These are phyloP conservation scores for Xenosphaeropsis pyriputrescens DNA, from an alignment of 2,329 filamentous ascomycete species.

Conservation along the genomic window DNA sequence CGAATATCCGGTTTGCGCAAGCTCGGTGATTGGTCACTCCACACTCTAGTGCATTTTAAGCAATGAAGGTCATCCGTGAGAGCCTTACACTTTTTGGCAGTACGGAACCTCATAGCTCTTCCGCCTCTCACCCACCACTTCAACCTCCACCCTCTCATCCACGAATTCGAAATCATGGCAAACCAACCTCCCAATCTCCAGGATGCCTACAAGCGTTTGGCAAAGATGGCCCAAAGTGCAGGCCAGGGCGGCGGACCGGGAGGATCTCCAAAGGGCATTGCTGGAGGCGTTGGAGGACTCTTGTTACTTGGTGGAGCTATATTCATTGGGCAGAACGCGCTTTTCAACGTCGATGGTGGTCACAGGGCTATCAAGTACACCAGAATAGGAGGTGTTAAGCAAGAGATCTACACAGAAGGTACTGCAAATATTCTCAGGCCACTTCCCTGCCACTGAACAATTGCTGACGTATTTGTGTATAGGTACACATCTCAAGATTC, in stretches of 20 bases:
- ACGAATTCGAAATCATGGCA: constrained; percentile 1
- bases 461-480: constrained; percentile 5
- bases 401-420: constrained; percentile 96
- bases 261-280: constrained; percentile 30
- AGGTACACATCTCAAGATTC: constrained; percentile 88
- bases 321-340: constrained; percentile 37
- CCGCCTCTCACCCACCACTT: constrained; percentile 1
- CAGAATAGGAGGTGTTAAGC: constrained; percentile 79
- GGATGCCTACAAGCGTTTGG: constrained; percentile 49
- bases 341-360: constrained; percentile 88
- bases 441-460: background rate
- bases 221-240: constrained; percentile 42
- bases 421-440: constrained; percentile 10
- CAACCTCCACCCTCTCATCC: constrained; percentile 1
- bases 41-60: too few species aligned
- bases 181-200: constrained; percentile 31
- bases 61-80: too few species aligned
- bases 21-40: too few species aligned
- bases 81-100: background rate
- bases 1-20: too few species aligned
- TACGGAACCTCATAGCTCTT: background rate
- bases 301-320: constrained; percentile 37
- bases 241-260: constrained; percentile 29
- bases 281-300: constrained; percentile 36
- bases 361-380: constrained; percentile 98